phyloP scores from a whole-genome alignment of 164 flowering plant species.

The Berberis thunbergii region DNA sequence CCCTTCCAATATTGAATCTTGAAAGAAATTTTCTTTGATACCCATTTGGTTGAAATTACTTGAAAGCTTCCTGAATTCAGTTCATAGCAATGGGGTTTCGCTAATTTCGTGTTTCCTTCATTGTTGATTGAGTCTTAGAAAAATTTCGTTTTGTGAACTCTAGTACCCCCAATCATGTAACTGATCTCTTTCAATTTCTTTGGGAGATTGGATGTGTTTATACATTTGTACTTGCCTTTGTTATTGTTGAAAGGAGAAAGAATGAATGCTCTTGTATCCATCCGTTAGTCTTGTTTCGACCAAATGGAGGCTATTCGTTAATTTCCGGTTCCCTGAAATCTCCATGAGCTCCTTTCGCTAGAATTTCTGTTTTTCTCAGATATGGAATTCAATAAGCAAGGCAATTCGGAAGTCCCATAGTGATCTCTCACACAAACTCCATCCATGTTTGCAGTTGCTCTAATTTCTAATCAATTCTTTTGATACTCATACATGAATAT shows the following conservation, averaged over 20 bases:
- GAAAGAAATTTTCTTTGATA: conserved; percentile 1
- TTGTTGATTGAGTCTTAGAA: neutral
- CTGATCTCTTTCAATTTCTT: conserved; percentile 9
- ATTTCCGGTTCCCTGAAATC: conserved; percentile 8
- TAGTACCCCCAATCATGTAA: conserved; percentile 25
- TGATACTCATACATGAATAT: conserved; percentile 12
- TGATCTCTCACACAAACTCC: neutral
- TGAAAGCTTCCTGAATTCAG: conserved; percentile 5
- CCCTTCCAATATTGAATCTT: too few relatives aligned
- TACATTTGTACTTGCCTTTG: neutral
- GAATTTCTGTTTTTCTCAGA: conserved; percentile 11
- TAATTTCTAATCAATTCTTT: conserved; percentile 28
- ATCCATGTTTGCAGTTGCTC: conserved; percentile 4
- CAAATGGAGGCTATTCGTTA: conserved; percentile 25
- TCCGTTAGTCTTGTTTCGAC: conserved; percentile 24
- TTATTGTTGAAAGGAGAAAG: conserved; percentile 7
- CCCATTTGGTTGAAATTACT: neutral
- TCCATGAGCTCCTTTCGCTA: conserved; percentile 26
- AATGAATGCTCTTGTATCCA: conserved; percentile 16
- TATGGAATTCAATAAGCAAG: conserved; percentile 27
- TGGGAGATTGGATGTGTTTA: conserved; percentile 10
- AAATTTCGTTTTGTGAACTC: neutral
- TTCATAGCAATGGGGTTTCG: conserved; percentile 25
- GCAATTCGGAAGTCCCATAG: neutral
- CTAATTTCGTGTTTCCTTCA: conserved; percentile 13